These are phyloP conservation scores for Jimgerdemannia flammicorona DNA, from an alignment of 192 early-diverging fungal species.

Conservation along the genomic window DNA sequence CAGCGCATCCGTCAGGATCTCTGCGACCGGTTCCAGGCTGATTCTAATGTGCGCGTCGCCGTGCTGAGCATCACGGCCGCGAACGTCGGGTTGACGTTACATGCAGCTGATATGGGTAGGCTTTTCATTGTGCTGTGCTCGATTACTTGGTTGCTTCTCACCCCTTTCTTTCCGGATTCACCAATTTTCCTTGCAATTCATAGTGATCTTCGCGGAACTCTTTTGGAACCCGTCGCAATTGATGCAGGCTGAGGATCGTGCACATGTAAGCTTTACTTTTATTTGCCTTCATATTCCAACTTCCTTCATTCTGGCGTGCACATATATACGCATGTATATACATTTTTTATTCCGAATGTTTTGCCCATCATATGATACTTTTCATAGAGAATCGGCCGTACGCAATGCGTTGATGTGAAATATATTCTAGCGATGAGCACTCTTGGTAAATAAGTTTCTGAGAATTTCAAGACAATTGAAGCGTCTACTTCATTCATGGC, in stretches of 20 bases:
- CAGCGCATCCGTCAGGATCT: slow-evolving; percentile 22
- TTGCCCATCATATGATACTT: not conserved
- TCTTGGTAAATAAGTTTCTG: slow-evolving; percentile 21
- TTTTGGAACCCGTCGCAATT: slow-evolving; percentile 50
- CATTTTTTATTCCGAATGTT: not conserved
- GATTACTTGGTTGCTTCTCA: not conserved
- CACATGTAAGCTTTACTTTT: slow-evolving; percentile 23
- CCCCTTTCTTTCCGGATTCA: not conserved
- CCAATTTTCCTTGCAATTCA: not conserved
- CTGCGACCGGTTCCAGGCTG: slow-evolving; percentile 41
- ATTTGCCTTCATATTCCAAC: not conserved
- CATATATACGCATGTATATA: no score
- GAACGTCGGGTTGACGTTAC: slow-evolving; percentile 40
- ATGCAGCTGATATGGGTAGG: slow-evolving; percentile 36
- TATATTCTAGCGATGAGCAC: slow-evolving; percentile 41
- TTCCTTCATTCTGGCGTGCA: no score
- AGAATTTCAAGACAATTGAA: no score
- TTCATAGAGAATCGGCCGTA: slow-evolving; percentile 36
- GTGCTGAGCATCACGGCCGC: slow-evolving; percentile 45
- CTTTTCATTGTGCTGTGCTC: not conserved
- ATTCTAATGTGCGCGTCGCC: slow-evolving; percentile 26
- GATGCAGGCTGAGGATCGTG: slow-evolving; percentile 46
- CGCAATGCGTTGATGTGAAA: slow-evolving; percentile 38
- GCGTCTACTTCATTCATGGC: not conserved
- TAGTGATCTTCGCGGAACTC: slow-evolving; percentile 48